phyloP scores from a whole-genome alignment of 805 yeast genomes.

The Candida vartiovaarae region DNA sequence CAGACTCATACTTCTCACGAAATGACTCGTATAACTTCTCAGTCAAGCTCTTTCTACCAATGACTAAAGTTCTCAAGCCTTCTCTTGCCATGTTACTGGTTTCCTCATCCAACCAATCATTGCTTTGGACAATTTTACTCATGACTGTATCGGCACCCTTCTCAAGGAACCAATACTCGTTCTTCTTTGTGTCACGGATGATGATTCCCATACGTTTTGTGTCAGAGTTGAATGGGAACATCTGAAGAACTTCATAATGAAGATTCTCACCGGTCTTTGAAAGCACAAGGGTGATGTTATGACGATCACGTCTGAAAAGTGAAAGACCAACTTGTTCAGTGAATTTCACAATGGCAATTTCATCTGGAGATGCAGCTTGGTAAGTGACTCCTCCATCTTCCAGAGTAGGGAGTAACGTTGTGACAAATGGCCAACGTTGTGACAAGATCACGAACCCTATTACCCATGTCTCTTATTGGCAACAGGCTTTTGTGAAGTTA shows the following conservation, averaged over 20 bases:
- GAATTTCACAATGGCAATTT: conserved; percentile 91
- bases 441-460: conserved; percentile 73
- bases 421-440: conserved; percentile 90
- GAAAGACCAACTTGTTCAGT: conserved; percentile 82
- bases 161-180: conserved; percentile 76
- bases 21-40: conserved; percentile 54
- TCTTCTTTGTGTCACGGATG: conserved; percentile 51
- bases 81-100: conserved; percentile 97
- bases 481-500: conserved; percentile 18
- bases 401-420: conserved; percentile 92
- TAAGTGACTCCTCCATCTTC: conserved; percentile 72
- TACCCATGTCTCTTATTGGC: conserved; percentile 55
- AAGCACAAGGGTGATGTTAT: conserved; percentile 62
- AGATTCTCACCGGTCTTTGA: conserved; percentile 43
- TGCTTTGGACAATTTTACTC: conserved; percentile 71
- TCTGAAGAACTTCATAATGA: conserved; percentile 64
- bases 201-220: conserved; percentile 95
- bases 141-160: conserved; percentile 98
- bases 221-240: conserved; percentile 93
- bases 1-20: conserved; percentile 55
- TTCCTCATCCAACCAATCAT: conserved; percentile 98
- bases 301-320: conserved; percentile 75
- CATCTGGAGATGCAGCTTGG: conserved; percentile 99
- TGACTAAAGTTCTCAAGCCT: conserved; percentile 90
- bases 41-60: conserved; percentile 74